Percentiles rank a stretch among this genome's conserved stretches.
These are phyloP conservation scores for Protoeuglena noctilucae DNA, from an alignment of 139 green algal genomes.

Conservation along the genomic window DNA sequence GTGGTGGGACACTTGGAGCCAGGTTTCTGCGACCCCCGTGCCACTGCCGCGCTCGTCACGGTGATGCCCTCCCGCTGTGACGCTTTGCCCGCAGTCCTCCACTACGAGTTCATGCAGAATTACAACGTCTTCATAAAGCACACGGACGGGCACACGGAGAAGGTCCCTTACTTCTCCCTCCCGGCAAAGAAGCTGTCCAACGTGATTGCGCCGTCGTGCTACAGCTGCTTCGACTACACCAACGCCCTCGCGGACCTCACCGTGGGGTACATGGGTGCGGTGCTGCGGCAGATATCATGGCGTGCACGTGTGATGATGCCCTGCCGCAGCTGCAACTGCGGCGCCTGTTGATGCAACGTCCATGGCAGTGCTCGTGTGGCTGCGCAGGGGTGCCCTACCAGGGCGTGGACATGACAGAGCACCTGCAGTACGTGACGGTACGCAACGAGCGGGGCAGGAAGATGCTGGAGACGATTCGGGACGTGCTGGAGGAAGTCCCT, in stretches of 20 bases:
- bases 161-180: conserved; percentile 92
- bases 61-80: no score
- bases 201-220: conserved; percentile 86
- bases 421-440: conserved; percentile 83
- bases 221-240: conserved; percentile 93
- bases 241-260: conserved; percentile 84
- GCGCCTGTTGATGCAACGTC: conserved; percentile 9
- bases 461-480: conserved; percentile 60
- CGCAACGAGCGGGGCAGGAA: conserved; percentile 63
- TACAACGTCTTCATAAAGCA: conserved; percentile 72
- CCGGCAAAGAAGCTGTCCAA: conserved; percentile 81
- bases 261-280: conserved; percentile 96
- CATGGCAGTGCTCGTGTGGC: not conserved
- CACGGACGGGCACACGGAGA: conserved; percentile 66
- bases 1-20: no score
- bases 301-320: no score
- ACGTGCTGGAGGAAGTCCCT: no score
- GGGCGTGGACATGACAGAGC: conserved; percentile 57
- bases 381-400: conserved; percentile 49
- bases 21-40: no score
- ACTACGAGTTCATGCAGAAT: conserved; percentile 98
- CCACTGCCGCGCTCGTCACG: no score
- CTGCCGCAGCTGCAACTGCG: no score
- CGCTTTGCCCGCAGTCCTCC: no score
- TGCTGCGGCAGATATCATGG: no score